Evolutionary conservation across 305 asterid species (phyloP).

Genomic region (Fraxinus paxiana): DNA sequence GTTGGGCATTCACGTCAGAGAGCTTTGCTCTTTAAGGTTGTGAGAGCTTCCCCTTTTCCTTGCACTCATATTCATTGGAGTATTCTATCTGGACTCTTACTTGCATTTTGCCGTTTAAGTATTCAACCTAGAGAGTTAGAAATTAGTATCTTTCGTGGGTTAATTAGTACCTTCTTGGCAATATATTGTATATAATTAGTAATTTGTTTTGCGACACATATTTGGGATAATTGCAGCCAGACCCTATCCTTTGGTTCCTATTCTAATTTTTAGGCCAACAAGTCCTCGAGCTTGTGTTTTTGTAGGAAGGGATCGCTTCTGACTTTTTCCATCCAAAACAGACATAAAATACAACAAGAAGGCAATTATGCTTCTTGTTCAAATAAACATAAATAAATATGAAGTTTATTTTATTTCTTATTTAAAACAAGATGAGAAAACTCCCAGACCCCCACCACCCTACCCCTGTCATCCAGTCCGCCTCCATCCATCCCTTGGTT

Average conservation of each 20-base stretch:
- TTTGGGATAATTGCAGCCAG: background rate
- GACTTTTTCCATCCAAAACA: background rate
- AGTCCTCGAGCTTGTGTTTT: background rate
- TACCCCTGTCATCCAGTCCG: background rate
- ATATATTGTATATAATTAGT: background rate
- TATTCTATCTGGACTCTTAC: background rate
- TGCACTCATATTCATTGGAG: background rate
- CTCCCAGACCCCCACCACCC: background rate
- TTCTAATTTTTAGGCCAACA: background rate
- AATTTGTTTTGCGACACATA: slow-evolving; percentile 2
- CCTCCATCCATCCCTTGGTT: background rate
- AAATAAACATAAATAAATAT: background rate
- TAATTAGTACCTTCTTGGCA: background rate
- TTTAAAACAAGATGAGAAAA: background rate
- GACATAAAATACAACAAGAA: background rate
- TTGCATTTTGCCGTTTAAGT: background rate
- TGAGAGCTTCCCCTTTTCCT: slow-evolving; percentile 27
- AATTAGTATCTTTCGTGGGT: background rate
- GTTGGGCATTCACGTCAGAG: slow-evolving; percentile 97
- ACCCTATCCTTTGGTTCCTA: background rate
- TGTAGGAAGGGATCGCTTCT: background rate
- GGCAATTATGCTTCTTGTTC: background rate
- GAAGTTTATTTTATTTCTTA: background rate
- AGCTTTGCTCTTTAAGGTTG: slow-evolving; percentile 95
- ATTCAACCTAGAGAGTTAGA: background rate